phyloP scores from a whole-genome alignment of 768 basidiomycete genomes.

The Hygrocybe coccinea region DNA sequence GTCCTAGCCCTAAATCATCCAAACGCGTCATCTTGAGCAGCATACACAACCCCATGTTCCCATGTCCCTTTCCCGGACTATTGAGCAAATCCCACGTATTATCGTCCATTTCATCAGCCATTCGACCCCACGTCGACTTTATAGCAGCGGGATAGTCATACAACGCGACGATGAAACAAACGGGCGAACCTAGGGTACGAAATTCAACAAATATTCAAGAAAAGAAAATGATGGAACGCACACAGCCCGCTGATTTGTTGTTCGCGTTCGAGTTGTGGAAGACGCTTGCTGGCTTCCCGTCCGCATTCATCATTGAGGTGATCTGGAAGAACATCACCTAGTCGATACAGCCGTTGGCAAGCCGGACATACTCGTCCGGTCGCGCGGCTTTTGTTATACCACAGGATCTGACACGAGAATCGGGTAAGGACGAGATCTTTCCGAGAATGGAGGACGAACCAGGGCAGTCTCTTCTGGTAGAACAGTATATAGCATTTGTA shows the following conservation, averaged over 20 bases:
- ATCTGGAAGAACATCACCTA: slow-evolving; percentile 62
- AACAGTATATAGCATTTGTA: slow-evolving; percentile 65
- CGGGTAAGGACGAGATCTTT: neutral
- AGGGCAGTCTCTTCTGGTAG: slow-evolving; percentile 69
- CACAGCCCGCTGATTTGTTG: slow-evolving; percentile 75
- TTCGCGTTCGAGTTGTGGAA: slow-evolving; percentile 48
- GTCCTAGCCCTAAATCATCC: slow-evolving; percentile 66
- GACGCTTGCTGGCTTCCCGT: slow-evolving; percentile 15
- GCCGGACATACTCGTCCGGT: slow-evolving; percentile 72
- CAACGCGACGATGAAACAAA: slow-evolving; percentile 72
- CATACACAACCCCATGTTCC: slow-evolving; percentile 46
- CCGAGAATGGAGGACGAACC: slow-evolving; percentile 37
- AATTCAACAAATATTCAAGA: neutral
- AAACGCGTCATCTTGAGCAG: slow-evolving; percentile 73
- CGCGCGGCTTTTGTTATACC: slow-evolving; percentile 81
- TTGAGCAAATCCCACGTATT: slow-evolving; percentile 60
- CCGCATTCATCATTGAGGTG: slow-evolving; percentile 30
- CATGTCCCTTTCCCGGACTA: slow-evolving; percentile 27
- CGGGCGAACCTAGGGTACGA: slow-evolving; percentile 53
- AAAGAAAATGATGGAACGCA: slow-evolving; percentile 30
- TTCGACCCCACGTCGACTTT: slow-evolving; percentile 62
- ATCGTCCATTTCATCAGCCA: slow-evolving; percentile 65
- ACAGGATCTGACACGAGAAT: slow-evolving; percentile 50
- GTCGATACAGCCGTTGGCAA: slow-evolving; percentile 64
- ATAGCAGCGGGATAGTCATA: slow-evolving; percentile 61